A percentile compares a stretch with the other conserved stretches of the same genome.
Evolutionary conservation across 2,329 filamentous ascomycete species (phyloP).

Genomic region (Alternaria arbusti): DNA sequence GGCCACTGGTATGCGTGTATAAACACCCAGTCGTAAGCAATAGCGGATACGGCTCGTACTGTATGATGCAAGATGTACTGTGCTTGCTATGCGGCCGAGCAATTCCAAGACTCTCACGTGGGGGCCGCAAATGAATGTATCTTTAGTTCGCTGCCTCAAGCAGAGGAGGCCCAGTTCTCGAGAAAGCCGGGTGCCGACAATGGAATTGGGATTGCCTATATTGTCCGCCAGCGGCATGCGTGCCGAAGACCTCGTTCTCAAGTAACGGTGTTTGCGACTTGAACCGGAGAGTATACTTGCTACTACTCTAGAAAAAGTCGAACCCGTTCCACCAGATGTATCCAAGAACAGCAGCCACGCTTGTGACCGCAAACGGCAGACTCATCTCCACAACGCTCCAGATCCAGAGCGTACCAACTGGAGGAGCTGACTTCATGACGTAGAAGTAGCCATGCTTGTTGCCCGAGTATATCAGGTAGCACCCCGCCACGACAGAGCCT

Average conservation of each 20-base stretch:
- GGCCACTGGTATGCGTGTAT: neutral
- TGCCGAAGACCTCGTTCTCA: too few relatives aligned
- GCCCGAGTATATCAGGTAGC: conserved; percentile 80
- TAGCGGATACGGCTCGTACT: neutral
- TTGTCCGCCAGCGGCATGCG: too few relatives aligned
- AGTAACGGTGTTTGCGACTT: too few relatives aligned
- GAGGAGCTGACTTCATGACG: conserved; percentile 91
- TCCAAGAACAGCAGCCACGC: conserved; percentile 56
- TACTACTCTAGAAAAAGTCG: conserved; percentile 47
- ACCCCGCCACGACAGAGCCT: conserved; percentile 68
- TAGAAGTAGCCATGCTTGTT: conserved; percentile 83
- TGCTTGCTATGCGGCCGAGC: too few relatives aligned
- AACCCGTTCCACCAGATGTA: conserved; percentile 65
- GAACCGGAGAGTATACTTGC: neutral
- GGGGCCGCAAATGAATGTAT: too few relatives aligned
- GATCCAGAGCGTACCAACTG: conserved; percentile 87
- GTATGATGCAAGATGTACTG: too few relatives aligned
- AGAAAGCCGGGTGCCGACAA: too few relatives aligned
- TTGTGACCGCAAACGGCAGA: conserved; percentile 68
- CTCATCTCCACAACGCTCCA: conserved; percentile 91
- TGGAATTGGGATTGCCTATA: too few relatives aligned
- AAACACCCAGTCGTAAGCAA: too few relatives aligned
- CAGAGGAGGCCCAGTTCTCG: too few relatives aligned
- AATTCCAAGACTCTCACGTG: too few relatives aligned
- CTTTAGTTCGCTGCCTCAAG: too few relatives aligned